These are phyloP conservation scores for Rhodotorula sp. DNA, from an alignment of 1,284 basidiomycete species.

Conservation along the genomic window DNA sequence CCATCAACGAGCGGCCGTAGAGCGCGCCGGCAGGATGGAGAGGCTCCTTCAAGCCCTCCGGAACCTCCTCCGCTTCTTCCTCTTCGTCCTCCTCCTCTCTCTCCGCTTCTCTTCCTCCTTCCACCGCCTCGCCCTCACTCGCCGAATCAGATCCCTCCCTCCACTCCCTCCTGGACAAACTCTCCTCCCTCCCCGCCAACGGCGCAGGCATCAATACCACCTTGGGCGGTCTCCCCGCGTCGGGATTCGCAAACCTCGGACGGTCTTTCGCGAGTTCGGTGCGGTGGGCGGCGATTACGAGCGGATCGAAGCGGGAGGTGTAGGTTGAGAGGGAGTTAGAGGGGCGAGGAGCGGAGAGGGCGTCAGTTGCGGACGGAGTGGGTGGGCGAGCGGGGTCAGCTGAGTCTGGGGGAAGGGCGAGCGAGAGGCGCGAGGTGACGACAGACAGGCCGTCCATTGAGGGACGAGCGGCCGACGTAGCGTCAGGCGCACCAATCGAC, in stretches of 20 bases:
- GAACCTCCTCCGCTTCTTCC: slow-evolving; percentile 6
- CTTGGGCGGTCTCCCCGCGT: slow-evolving; percentile 31
- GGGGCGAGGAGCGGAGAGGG: not conserved
- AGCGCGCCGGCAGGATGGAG: slow-evolving; percentile 33
- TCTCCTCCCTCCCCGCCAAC: slow-evolving; percentile 14
- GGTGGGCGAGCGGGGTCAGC: not conserved
- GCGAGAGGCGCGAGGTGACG: slow-evolving; percentile 8
- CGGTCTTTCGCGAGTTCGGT: slow-evolving; percentile 28
- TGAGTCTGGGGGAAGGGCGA: not conserved
- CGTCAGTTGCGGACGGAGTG: not conserved
- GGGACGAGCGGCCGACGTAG: not conserved
- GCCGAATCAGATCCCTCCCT: not conserved
- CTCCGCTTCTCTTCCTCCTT: slow-evolving; percentile 6
- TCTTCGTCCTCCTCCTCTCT: slow-evolving; percentile 11
- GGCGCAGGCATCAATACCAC: slow-evolving; percentile 39
- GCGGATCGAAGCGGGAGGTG: slow-evolving; percentile 37
- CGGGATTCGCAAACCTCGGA: slow-evolving; percentile 26
- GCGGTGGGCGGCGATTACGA: slow-evolving; percentile 23
- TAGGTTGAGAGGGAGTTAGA: slow-evolving; percentile 16
- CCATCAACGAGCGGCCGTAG: slow-evolving; percentile 38
- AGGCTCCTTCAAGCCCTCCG: slow-evolving; percentile 4
- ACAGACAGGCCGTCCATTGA: not conserved
- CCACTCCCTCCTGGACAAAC: not conserved
- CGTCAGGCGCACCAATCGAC: not conserved
- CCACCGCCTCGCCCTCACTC: not conserved